Evolutionary conservation across 768 basidiomycete species (phyloP), one percentile per base, ranked within the genome.

Genomic region (Tulasnella sp.): DNA sequence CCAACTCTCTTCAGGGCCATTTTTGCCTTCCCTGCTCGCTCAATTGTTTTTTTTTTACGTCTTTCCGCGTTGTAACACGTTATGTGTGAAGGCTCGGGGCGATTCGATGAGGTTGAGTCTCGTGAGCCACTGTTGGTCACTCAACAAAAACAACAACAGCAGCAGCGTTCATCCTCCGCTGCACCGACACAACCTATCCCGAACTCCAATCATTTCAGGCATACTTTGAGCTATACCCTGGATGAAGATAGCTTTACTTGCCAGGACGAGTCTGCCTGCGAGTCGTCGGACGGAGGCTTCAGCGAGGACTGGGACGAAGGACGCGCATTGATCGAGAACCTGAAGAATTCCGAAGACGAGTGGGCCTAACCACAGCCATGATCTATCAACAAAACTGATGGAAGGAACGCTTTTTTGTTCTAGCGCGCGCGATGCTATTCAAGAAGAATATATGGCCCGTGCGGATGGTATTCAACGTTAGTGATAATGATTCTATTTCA

Each of bases 271-370:
- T 21, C 10, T 19, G 45, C 5, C 19, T 7, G n/a, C 19, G 45
- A 48, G 5, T 48, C 45, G 15, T 55, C 54, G 22, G 49, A 52
- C 17, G 52, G 52, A 15, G 59, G 12, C 1, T 43, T 44, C 31
- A 30, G n/a, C 27, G 59, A 60, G 21, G 59, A 60, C 24, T 60
- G 59, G 59, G 34, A 53, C 10, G 59, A 60, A 52, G 59, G 59
- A 22, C 31, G 25, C 15, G 53, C 59, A 19, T 50, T 60, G 30
- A 43, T 60, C 10, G 59, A 60, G n/a, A 53, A 43, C 25, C 25
- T 60, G 22, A 27, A 29, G 27, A 29, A 42, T 42, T 38, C 34
- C 34, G 48, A 48, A 2, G 24, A 31, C 15, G 59, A 60, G 59
- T 60, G 43, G 12, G 45, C 44, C 21, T 22, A 11, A 10, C n/a